These are phyloP conservation scores for Eucalyptus viminalis DNA, from an alignment of 345 rosid species.

Conservation along the genomic window DNA sequence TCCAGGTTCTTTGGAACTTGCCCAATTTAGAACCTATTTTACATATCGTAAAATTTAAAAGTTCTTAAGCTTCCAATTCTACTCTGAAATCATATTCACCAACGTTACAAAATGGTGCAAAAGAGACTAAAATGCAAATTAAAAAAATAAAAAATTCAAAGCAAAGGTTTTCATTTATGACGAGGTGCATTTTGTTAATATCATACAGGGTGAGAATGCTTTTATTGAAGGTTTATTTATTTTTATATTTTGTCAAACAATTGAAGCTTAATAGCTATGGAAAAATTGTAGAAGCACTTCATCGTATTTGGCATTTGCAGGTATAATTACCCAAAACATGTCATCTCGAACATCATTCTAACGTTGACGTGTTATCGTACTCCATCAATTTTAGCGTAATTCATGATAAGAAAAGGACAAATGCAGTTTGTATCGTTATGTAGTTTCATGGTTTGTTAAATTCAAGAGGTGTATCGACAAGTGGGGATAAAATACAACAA, in stretches of 20 bases:
- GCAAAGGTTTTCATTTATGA: neutral
- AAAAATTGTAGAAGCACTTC: neutral
- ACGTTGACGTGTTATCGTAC: neutral
- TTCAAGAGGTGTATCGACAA: neutral
- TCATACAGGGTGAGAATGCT: neutral
- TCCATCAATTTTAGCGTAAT: neutral
- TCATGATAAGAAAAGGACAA: neutral
- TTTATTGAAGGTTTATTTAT: neutral
- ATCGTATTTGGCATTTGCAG: neutral
- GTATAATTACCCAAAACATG: neutral
- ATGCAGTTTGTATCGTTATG: neutral
- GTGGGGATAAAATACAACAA: neutral
- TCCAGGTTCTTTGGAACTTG: no score
- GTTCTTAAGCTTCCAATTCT: no score
- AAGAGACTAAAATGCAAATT: neutral
- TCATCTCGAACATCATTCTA: neutral
- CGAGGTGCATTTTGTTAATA: neutral
- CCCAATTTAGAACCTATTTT: fast-evolving
- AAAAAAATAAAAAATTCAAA: neutral
- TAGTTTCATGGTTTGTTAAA: neutral
- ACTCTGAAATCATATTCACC: no score
- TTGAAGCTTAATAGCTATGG: neutral
- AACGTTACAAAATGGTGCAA: neutral
- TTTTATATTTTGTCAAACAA: no score
- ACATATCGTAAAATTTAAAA: no score